These are phyloP conservation scores for Suillus occidentalis DNA, from an alignment of 768 basidiomycete species.

Conservation along the genomic window DNA sequence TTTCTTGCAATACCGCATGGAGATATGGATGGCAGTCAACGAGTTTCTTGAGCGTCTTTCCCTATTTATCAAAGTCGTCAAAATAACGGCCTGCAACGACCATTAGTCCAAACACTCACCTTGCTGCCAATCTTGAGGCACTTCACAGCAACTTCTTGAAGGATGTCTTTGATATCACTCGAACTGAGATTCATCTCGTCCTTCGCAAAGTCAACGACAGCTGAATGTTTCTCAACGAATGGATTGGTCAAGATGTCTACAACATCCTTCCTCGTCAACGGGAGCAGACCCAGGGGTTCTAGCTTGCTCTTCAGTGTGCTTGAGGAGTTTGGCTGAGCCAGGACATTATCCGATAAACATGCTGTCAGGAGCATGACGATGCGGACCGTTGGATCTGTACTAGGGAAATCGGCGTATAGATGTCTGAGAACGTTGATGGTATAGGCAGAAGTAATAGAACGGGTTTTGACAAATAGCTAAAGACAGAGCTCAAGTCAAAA, in stretches of 20 bases:
- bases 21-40: slow-evolving; percentile 44
- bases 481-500: slow-evolving; percentile 12
- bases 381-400: slow-evolving; percentile 57
- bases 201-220: slow-evolving; percentile 52
- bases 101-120: slow-evolving; percentile 15
- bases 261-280: slow-evolving; percentile 58
- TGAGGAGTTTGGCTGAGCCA: slow-evolving; percentile 28
- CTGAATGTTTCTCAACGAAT: slow-evolving; percentile 59
- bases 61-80: slow-evolving; percentile 37
- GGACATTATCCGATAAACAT: slow-evolving; percentile 43
- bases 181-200: slow-evolving; percentile 42
- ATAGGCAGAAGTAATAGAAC: slow-evolving; percentile 54
- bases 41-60: slow-evolving; percentile 63
- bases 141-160: slow-evolving; percentile 57
- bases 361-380: slow-evolving; percentile 73
- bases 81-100: neutral
- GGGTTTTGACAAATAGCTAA: slow-evolving; percentile 69
- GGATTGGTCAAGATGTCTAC: slow-evolving; percentile 65
- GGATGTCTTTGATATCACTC: slow-evolving; percentile 45
- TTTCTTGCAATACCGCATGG: slow-evolving; percentile 40
- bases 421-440: slow-evolving; percentile 57
- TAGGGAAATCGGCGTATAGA: slow-evolving; percentile 68
- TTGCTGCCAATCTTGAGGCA: slow-evolving; percentile 64
- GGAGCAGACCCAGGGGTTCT: slow-evolving; percentile 53
- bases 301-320: slow-evolving; percentile 44